Conservation (phyloP, 257 asterid species). For the Buddleja alternifolia region DNA sequence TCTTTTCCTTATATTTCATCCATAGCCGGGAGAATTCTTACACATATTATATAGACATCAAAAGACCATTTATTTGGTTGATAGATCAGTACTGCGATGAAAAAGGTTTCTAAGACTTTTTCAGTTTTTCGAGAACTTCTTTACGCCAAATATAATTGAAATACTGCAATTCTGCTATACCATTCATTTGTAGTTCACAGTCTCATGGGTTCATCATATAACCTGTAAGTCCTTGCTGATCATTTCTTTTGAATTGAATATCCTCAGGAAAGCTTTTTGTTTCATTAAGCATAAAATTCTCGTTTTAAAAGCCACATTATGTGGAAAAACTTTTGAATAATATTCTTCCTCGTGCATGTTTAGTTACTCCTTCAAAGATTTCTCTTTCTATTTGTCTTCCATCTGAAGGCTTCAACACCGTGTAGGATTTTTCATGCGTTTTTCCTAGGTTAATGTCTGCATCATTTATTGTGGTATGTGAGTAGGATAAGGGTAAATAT, state of each 20-base stretch:
- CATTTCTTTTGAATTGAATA: constrained; percentile 11
- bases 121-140: background rate
- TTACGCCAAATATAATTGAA: too few relatives aligned
- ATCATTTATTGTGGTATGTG: constrained; percentile 6
- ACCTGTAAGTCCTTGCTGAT: background rate
- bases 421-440: background rate
- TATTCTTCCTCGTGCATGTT: constrained; percentile 5
- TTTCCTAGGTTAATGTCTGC: background rate
- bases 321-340: background rate
- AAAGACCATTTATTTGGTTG: background rate
- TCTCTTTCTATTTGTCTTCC: background rate
- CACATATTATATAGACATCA: background rate
- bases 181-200: background rate
- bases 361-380: background rate
- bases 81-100: background rate
- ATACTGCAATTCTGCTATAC: constrained; percentile 10
- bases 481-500: constrained; percentile 4
- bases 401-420: background rate
- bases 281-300: background rate
- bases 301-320: background rate
- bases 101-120: background rate
- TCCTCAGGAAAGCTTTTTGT: background rate
- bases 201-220: constrained; percentile 4
- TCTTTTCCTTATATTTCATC: background rate
- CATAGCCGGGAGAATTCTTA: background rate